Evolutionary conservation across 2,329 filamentous ascomycete genomes (phyloP).

Genomic region (Gliomastix tumulicola): DNA sequence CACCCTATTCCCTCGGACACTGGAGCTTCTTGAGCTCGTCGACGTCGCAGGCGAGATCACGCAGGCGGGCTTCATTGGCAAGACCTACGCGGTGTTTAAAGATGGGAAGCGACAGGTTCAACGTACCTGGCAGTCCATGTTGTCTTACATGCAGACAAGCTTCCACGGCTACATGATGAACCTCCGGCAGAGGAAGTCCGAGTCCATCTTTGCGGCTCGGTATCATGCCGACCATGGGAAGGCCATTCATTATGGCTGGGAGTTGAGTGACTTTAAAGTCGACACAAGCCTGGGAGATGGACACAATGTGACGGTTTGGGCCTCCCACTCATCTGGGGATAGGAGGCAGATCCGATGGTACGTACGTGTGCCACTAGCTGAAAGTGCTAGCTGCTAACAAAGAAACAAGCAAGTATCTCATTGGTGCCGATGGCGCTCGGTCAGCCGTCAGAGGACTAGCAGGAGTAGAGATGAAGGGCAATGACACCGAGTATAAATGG

Average conservation of each 20-base stretch:
- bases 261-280: conserved; percentile 24
- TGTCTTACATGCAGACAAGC: conserved; percentile 47
- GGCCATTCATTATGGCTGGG: conserved; percentile 22
- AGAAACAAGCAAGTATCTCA: conserved; percentile 32
- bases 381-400: too few species aligned
- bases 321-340: background rate
- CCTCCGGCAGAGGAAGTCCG: conserved; percentile 46
- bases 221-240: conserved; percentile 25
- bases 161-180: conserved; percentile 45
- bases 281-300: background rate
- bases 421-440: conserved; percentile 44
- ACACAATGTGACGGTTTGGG: conserved; percentile 1
- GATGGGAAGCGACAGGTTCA: conserved; percentile 30
- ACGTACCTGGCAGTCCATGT: conserved; percentile 11
- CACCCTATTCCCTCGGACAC: conserved; percentile 42
- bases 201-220: conserved; percentile 41
- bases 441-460: background rate
- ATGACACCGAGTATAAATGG: conserved; percentile 38
- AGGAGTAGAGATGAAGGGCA: conserved; percentile 7
- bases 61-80: conserved; percentile 44
- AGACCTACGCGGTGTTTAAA: conserved; percentile 41
- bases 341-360: conserved; percentile 5
- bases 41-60: conserved; percentile 39
- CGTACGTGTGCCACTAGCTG: conserved; percentile 3
- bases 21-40: conserved; percentile 45